Evolutionary conservation across 345 rosid genomes (phyloP), one percentile per base, ranked within the genome.

Genomic region (Linum trigynum): DNA sequence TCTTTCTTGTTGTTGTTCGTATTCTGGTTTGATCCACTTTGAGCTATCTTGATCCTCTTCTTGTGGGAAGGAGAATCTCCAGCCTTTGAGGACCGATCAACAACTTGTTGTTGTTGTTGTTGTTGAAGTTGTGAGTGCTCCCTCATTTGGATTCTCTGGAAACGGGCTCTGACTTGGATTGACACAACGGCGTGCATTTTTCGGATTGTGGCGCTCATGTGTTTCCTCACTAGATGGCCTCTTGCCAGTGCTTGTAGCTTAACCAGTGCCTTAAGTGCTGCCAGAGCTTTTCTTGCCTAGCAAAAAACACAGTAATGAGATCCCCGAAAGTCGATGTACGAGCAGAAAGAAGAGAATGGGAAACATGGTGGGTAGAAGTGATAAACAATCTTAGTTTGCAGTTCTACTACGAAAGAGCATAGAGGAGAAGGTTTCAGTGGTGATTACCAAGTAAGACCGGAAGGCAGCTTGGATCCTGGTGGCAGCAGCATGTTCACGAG

Each of bases 151-250:
- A 83, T 67, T 63, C 92, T 80, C 38, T 80, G 85, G 74, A 77
- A 75, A 66, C 86, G 82, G 64, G 87, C 89, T 69, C 86, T 71
- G 57, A 77, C 79, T 71, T 87, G 92, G 56, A 84, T 87, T 2
- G 83, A 17, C 84, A 87, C 80, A 50, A 84, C 14, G 0, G 92
- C 78, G 23, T 83, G 89, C 85, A 87, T 81, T 32, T 80, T 37
- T 57, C 79, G 68, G 35, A 84, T 68, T n/a, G 79, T 77, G 39
- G 86, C 82, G 59, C 78, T 66, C 4, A 78, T 74, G 62, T 81
- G 81, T 69, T 83, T 84, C 82, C 89, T 80, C 77, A 83, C 92
- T 35, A 75, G 69, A 78, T 81, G 78, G 72, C 92, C 92, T 63
- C 89, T 78, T 59, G 75, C 86, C 11, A 77, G 42, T 15, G 85